Base-by-base conservation (phyloP, 75 land plant species). In the Pseudotsuga menziesii region DNA sequence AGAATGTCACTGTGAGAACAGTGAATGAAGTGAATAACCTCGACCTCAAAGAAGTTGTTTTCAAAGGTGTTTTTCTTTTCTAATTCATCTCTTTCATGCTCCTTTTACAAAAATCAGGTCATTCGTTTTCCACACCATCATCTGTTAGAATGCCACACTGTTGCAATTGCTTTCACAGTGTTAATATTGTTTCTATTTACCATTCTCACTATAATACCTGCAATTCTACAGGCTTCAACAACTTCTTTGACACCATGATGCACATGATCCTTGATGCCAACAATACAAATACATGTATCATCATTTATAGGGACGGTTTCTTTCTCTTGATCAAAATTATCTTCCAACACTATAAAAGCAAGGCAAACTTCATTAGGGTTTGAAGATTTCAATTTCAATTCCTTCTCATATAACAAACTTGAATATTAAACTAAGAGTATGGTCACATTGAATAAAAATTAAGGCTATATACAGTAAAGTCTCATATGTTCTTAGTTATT, bases 211-310 rank as follows among this genome's bases (percentile, higher is more conserved):
- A 88, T 89, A 14, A 96, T 91, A 1, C 99, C 99, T 75, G 99
- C 99, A 61, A 84, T 72, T 41, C 85, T 87, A 75, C 99, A 96
- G 35, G 87, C 73, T 78, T 85, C 85, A 71, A 96, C 99, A 74
- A 97, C 95, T 56, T 96, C 99, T 81, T 88, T 94, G 22, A 96
- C 99, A 29, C 99, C 99, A 58, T 95, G 75, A 95, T n/a, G n/a
- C n/a, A n/a, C n/a, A n/a, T n/a, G n/a, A n/a, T n/a, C n/a, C n/a
- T n/a, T n/a, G n/a, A n/a, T 95, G 13, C 95, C 98, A 19, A 95
- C 91, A 76, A 95, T 89, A 60, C 87, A 93, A 39, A 90, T 79
- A 72, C 85, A 89, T 44, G 95, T 92, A 72, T 82, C 89, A 11
- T 93, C 95, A 11, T 81, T 72, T 57, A 25, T 35, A 54, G 95